A percentile compares a stretch with the other conserved stretches of the same genome.
Evolutionary conservation across 352 stramenopile species (phyloP).

Genomic region (Phytophthora meadii): DNA sequence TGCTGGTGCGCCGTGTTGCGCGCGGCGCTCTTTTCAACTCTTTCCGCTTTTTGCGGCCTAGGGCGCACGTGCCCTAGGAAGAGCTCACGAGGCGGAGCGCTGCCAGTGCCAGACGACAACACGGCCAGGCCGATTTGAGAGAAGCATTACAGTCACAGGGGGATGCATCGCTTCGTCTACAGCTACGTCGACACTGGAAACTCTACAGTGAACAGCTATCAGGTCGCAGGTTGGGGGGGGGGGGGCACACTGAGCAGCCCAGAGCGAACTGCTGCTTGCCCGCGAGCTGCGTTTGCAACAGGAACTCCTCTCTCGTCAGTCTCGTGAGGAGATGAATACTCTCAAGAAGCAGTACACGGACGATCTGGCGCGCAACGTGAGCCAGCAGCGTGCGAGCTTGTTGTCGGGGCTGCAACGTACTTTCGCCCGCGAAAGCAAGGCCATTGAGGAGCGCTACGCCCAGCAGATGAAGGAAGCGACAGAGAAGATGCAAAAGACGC

Average conservation of each 20-base stretch:
- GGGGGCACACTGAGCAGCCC: too few relatives aligned
- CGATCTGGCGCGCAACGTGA: constrained; percentile 67
- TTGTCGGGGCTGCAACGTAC: constrained; percentile 65
- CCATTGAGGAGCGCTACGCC: constrained; percentile 61
- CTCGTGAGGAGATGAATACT: constrained; percentile 63
- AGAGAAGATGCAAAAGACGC: constrained; percentile 62
- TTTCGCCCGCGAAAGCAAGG: constrained; percentile 69
- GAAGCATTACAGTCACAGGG: background rate
- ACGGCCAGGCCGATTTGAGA: background rate
- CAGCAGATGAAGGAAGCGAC: constrained; percentile 58
- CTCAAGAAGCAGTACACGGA: constrained; percentile 75
- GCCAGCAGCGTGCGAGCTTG: constrained; percentile 59
- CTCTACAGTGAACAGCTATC: constrained; percentile 6
- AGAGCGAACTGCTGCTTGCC: constrained; percentile 43
- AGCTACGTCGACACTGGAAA: constrained; percentile 2
- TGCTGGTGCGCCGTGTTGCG: constrained; percentile 56
- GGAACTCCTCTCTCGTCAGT: constrained; percentile 66
- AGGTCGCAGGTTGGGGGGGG: background rate
- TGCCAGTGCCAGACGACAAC: background rate
- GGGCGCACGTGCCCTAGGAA: constrained; percentile 40
- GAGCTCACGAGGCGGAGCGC: constrained; percentile 1
- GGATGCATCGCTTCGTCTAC: constrained; percentile 18
- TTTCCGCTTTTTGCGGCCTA: constrained; percentile 76
- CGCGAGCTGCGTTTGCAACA: constrained; percentile 80
- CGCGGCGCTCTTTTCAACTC: constrained; percentile 47